phyloP scores from a whole-genome alignment of 164 flowering plant species.

The Tetracentron sinense region DNA sequence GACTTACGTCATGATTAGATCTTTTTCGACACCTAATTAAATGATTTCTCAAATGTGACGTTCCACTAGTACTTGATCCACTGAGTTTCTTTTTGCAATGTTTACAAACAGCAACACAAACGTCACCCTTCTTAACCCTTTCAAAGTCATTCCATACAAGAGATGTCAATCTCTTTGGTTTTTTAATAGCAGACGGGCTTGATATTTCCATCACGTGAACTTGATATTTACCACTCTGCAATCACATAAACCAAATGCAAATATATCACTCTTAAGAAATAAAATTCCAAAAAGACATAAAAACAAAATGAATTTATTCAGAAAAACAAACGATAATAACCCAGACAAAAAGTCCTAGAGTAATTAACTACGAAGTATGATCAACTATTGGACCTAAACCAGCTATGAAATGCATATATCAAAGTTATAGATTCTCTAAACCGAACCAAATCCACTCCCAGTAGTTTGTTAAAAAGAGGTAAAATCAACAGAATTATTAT shows the following conservation, averaged over 20 bases:
- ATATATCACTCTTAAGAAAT: background rate
- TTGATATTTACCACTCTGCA: constrained; percentile 24
- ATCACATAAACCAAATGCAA: constrained; percentile 1
- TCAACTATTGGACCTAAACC: too few species aligned
- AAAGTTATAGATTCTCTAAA: background rate
- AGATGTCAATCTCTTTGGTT: constrained; percentile 71
- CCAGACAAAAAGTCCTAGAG: background rate
- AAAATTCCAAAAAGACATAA: background rate
- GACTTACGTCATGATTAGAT: constrained; percentile 52
- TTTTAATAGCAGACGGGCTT: constrained; percentile 40
- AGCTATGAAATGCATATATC: background rate
- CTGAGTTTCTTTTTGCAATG: constrained; percentile 75
- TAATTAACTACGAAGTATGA: too few species aligned
- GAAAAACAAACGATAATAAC: background rate
- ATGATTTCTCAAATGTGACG: constrained; percentile 83
- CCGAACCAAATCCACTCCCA: background rate
- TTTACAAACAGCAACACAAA: constrained; percentile 65
- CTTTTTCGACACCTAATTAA: constrained; percentile 62
- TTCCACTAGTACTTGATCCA: constrained; percentile 83
- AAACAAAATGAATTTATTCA: background rate
- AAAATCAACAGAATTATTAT: too few species aligned
- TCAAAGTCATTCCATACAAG: constrained; percentile 89
- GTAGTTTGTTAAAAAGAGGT: background rate
- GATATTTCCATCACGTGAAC: constrained; percentile 51
- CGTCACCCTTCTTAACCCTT: constrained; percentile 59